Evolutionary conservation across 2,329 filamentous ascomycete genomes (phyloP).

Genomic region (Xylaria sp.): DNA sequence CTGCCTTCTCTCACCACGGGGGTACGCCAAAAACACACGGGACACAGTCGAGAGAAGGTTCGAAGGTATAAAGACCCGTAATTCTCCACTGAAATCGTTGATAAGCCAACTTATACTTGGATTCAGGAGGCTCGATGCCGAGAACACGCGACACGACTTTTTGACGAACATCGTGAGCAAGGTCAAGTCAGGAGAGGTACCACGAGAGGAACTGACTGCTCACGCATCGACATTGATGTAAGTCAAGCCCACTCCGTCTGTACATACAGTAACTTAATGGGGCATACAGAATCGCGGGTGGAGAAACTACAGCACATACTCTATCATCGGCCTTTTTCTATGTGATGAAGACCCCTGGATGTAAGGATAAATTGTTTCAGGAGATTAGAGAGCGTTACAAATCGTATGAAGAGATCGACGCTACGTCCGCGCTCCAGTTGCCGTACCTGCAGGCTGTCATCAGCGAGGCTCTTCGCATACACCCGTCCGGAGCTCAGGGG

Average conservation of each 20-base stretch:
- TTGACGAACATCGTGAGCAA: conserved; percentile 24
- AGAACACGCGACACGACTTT: conserved; percentile 34
- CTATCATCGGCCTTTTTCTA: conserved; percentile 26
- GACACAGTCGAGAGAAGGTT: conserved; percentile 32
- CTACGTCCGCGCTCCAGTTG: conserved; percentile 16
- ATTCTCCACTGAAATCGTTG: neutral
- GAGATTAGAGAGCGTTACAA: conserved; percentile 18
- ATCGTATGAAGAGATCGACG: conserved; percentile 23
- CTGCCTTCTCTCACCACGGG: conserved; percentile 23
- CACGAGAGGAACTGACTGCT: conserved; percentile 34
- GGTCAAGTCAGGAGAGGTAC: conserved; percentile 32
- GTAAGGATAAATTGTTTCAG: neutral
- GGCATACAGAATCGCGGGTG: conserved; percentile 28
- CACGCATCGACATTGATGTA: conserved; percentile 33
- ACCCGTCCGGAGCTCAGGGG: conserved; percentile 19
- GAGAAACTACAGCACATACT: conserved; percentile 33
- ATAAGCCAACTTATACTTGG: neutral
- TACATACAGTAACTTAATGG: neutral
- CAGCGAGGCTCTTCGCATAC: conserved; percentile 20
- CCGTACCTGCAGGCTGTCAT: conserved; percentile 29
- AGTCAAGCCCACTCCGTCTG: neutral
- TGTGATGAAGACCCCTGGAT: conserved; percentile 5
- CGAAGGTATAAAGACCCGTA: conserved; percentile 14
- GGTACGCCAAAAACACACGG: conserved; percentile 25
- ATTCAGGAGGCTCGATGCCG: conserved; percentile 19